A percentile compares a stretch with the other conserved stretches of the same genome.
phyloP scores from a whole-genome alignment of 768 basidiomycete genomes.

The Ramaria rubella region DNA sequence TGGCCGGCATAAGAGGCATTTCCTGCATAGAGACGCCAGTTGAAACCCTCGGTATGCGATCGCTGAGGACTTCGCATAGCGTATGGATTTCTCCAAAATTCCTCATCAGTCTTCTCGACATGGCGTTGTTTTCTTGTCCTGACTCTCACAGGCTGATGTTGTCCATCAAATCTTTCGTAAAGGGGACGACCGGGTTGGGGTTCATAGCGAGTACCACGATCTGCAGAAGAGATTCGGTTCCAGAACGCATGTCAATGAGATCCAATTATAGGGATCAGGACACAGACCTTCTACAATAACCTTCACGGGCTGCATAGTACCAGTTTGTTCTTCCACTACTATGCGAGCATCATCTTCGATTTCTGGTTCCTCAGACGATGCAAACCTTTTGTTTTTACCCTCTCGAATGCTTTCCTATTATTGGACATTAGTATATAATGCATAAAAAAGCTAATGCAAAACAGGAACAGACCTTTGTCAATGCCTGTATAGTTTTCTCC shows the following conservation, averaged over 20 bases:
- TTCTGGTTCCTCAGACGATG: not conserved
- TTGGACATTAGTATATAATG: not conserved
- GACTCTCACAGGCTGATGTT: not conserved
- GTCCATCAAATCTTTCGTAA: not conserved
- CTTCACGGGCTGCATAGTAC: no score
- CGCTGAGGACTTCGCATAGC: not conserved
- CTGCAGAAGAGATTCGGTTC: not conserved
- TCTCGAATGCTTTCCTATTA: conserved; percentile 46
- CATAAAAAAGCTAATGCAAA: not conserved
- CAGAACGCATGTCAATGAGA: not conserved
- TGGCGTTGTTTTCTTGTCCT: not conserved
- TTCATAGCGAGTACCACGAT: not conserved
- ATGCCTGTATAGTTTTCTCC: conserved; percentile 37
- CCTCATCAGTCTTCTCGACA: not conserved
- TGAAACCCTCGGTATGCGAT: not conserved
- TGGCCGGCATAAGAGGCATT: not conserved
- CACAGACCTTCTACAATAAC: no score
- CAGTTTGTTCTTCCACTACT: no score
- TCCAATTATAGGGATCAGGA: no score
- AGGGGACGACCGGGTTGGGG: not conserved
- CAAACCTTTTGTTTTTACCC: conserved; percentile 51
- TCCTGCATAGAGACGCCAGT: not conserved
- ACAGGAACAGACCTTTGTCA: conserved; percentile 41
- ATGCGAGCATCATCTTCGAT: no score
- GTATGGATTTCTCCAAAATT: not conserved